These are phyloP conservation scores for Berkeleyomyces basicola DNA, from an alignment of 2,329 filamentous ascomycete species.

Conservation along the genomic window DNA sequence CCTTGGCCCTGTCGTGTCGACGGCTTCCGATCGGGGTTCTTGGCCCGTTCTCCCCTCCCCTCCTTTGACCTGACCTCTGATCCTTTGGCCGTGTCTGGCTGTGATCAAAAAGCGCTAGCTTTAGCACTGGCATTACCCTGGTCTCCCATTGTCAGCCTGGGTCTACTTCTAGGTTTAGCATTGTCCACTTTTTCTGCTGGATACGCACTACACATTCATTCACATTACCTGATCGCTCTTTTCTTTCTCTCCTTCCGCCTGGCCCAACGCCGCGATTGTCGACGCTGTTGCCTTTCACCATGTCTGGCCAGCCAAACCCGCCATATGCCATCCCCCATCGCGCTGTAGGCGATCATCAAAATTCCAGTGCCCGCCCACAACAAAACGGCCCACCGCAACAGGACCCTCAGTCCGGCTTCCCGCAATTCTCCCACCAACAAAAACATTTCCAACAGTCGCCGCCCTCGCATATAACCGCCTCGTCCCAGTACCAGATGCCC, in stretches of 20 bases:
- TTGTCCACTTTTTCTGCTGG: not conserved
- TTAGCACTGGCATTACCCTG: not conserved
- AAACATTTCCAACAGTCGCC: not conserved
- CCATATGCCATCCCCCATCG: not conserved
- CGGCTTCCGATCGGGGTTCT: not conserved
- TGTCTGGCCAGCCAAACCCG: not conserved
- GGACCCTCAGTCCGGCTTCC: not conserved
- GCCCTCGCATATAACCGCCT: not conserved
- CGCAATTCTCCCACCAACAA: not conserved
- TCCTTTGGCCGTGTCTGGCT: not conserved
- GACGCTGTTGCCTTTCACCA: not conserved
- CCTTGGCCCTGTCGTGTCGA: too few relatives aligned
- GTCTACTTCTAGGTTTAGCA: not conserved
- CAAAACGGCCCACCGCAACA: not conserved
- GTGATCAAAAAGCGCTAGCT: not conserved
- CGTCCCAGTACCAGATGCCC: not conserved
- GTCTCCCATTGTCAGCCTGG: not conserved
- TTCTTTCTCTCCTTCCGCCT: not conserved
- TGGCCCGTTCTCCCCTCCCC: not conserved
- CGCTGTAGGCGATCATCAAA: not conserved
- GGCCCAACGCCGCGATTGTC: not conserved
- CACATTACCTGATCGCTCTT: not conserved
- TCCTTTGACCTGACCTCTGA: not conserved
- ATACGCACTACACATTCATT: not conserved
- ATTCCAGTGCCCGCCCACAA: not conserved